Evolutionary conservation across 306 rosid genomes (phyloP), one percentile per base, ranked within the genome.

Genomic region (Rubus idaeus): DNA sequence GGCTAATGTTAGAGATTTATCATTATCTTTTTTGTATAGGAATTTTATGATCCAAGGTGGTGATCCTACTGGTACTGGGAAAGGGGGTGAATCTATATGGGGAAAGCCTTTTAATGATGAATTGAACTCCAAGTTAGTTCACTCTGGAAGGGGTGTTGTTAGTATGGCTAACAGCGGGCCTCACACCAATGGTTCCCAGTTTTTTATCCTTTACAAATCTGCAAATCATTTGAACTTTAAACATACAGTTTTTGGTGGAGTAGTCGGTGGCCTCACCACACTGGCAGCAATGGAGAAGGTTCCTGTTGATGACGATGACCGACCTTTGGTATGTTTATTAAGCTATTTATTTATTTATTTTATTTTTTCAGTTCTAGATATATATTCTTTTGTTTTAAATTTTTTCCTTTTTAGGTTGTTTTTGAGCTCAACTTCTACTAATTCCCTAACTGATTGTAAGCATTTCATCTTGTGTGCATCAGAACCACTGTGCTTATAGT

Each of bases 111-210:
- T 92, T 79, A 96, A 96, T 23, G 96, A 91, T 85, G 99, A 96
- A 81, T 80, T 89, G 39, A 88, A 96, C 89, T 96, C 99, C 77
- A 96, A 96, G 90, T 80, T 92, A 81, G 68, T 91, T 78, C 99
- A 96, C 87, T 88, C 97, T 53, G 98, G 98, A 49, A 88, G 98
- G 82, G 99, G 98, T 51, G 87, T 92, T 73, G 98, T 96, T 76
- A 96, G 99, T 79, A 92, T 96, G 99, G 98, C 99, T 56, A 96
- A 96, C 79, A 92, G 99, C 86, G 98, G 97, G 3, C 97, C 98
- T 42, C 99, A 96, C 84, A 89, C 94, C 26, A 96, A 96, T 84
- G 99, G 98, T 55, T 96, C 99, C 84, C 98, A 96, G 88, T 93
- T 92, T 81, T 96, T 92, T 74, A 91, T 96, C 86, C 85, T 96